These are phyloP conservation scores for Phoma sp. DNA, from an alignment of 2,329 filamentous ascomycete species.

Conservation along the genomic window DNA sequence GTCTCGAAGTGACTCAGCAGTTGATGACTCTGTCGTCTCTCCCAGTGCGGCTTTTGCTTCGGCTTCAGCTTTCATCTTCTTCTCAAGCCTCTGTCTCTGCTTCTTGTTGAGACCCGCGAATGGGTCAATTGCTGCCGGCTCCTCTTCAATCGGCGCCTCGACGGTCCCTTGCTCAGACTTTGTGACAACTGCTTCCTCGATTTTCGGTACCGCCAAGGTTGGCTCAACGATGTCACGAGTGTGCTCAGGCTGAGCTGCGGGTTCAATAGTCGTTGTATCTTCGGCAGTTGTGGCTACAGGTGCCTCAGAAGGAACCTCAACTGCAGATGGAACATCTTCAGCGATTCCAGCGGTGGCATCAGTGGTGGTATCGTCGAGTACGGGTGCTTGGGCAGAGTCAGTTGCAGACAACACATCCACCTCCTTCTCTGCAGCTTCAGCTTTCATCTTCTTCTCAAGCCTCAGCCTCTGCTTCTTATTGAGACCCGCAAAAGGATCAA, in stretches of 20 bases:
- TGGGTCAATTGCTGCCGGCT: conserved; percentile 21
- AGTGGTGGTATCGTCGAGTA: not conserved
- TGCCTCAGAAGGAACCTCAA: not conserved
- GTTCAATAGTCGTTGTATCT: too few species aligned
- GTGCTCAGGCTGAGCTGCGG: too few species aligned
- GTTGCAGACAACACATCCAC: not conserved
- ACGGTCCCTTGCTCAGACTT: too few species aligned
- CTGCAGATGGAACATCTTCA: not conserved
- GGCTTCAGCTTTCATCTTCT: conserved; percentile 43
- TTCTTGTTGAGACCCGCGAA: conserved; percentile 37
- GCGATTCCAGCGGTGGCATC: too few species aligned
- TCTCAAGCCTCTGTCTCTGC: conserved; percentile 36
- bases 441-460: conserved; percentile 44
- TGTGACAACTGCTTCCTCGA: not conserved
- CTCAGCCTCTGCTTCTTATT: conserved; percentile 38
- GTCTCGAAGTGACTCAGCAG: too few species aligned
- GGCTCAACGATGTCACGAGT: too few species aligned
- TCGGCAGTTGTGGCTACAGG: not conserved
- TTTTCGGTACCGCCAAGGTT: too few species aligned
- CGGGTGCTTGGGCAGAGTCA: not conserved
- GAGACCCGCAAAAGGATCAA: conserved; percentile 37
- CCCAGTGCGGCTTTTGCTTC: not conserved
- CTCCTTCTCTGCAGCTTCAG: conserved; percentile 23
- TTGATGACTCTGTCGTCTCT: too few species aligned
- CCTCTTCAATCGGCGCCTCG: not conserved